Evolutionary conservation across 1,284 basidiomycete species (phyloP).

Genomic region (Ceratobasidium sp.): DNA sequence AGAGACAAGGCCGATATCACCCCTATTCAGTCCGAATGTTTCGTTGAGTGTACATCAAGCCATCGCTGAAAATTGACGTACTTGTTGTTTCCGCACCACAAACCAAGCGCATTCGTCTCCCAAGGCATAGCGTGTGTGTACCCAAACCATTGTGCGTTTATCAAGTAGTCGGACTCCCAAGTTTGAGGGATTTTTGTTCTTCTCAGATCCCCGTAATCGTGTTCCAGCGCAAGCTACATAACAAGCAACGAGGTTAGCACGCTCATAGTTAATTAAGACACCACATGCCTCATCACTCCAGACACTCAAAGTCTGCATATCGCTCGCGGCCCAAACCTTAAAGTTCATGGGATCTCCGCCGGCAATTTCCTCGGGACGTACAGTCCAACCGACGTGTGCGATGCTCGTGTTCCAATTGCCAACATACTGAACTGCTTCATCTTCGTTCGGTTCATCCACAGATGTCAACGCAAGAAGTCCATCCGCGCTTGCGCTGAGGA

Average conservation of each 20-base stretch:
- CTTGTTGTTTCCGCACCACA: slow-evolving; percentile 71
- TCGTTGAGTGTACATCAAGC: slow-evolving; percentile 33
- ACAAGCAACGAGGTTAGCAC: neutral
- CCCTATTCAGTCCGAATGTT: slow-evolving; percentile 52
- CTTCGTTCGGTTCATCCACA: slow-evolving; percentile 72
- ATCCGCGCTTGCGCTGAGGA: slow-evolving; percentile 76
- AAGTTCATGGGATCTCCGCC: slow-evolving; percentile 22
- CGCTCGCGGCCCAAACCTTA: slow-evolving; percentile 73
- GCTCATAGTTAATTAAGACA: neutral
- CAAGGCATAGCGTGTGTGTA: slow-evolving; percentile 31
- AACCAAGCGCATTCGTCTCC: slow-evolving; percentile 48
- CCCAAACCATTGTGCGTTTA: slow-evolving; percentile 49
- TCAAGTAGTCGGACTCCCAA: slow-evolving; percentile 71
- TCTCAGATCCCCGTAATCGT: slow-evolving; percentile 59
- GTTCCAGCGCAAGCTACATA: slow-evolving; percentile 59
- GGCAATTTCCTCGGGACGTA: slow-evolving; percentile 15
- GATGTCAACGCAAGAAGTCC: slow-evolving; percentile 73
- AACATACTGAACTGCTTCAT: slow-evolving; percentile 72
- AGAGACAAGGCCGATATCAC: slow-evolving; percentile 62
- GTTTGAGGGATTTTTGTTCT: slow-evolving; percentile 56
- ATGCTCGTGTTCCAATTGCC: slow-evolving; percentile 79
- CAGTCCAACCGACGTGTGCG: slow-evolving; percentile 72
- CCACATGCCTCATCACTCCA: slow-evolving; percentile 73
- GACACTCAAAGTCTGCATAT: slow-evolving; percentile 83
- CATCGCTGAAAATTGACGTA: slow-evolving; percentile 45